Evolutionary conservation across 345 rosid genomes (phyloP).

Genomic region (Eucalyptus paniculata): DNA sequence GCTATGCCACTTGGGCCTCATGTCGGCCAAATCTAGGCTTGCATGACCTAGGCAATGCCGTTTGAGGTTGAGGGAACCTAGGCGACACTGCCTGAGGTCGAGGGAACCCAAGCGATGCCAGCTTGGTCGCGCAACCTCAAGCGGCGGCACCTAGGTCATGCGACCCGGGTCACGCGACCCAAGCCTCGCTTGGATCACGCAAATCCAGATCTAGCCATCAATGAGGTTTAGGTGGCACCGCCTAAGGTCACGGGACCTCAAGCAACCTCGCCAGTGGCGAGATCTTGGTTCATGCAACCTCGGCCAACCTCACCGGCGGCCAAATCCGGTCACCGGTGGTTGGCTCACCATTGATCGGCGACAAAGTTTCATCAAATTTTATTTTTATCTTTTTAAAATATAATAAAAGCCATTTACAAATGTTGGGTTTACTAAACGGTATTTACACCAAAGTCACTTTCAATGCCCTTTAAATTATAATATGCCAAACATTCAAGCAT

Average conservation of each 20-base stretch:
- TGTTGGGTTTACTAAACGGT: too few relatives aligned
- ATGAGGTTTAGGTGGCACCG: fast-evolving
- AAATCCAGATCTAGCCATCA: fast-evolving
- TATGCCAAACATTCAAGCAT: too few relatives aligned
- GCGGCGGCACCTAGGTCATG: fast-evolving
- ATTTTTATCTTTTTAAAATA: too few relatives aligned
- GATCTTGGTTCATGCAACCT: too few relatives aligned
- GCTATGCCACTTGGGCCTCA: fast-evolving
- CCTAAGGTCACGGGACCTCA: too few relatives aligned
- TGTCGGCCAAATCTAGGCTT: fast-evolving
- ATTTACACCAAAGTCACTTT: fast-evolving
- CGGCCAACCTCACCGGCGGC: fast-evolving
- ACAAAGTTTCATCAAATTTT: fast-evolving
- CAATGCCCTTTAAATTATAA: too few relatives aligned
- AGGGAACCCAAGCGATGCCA: too few relatives aligned
- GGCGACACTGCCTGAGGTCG: fast-evolving
- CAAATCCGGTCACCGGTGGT: fast-evolving
- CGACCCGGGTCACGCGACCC: too few relatives aligned
- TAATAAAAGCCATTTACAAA: too few relatives aligned
- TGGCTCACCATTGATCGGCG: too few relatives aligned
- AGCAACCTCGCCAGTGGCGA: fast-evolving
- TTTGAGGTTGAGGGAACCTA: too few relatives aligned
- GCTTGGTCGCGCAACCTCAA: fast-evolving
- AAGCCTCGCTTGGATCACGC: fast-evolving
- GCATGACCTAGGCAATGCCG: fast-evolving